Evolutionary conservation across 2,329 filamentous ascomycete genomes (phyloP), one percentile per base, ranked within the genome.

Genomic region (Colletotrichum kahawae): DNA sequence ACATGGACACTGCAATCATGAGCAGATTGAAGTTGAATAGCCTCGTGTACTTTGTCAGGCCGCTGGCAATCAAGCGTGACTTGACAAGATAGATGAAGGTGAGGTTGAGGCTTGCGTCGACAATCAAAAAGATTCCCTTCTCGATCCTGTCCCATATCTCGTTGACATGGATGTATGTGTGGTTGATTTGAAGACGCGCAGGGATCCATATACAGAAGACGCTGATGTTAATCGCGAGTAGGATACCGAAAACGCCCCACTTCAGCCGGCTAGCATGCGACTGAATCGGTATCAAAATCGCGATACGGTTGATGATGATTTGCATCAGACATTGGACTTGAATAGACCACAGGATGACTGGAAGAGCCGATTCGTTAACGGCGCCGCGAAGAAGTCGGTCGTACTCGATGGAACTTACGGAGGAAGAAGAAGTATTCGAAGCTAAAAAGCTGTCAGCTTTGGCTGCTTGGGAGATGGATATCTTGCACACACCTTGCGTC

Each of bases 201-300:
- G 88, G 88, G 34, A 90, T 86, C 88, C 88, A 90, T 62, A 90
- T 87, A 60, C 82, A 85, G 72, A 87, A 88, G 10, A 90, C 87
- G 1, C 85, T 84, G 63, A 90, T 83, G 70, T 90, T 90, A 77
- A 90, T 85, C 4, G 80, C 59, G 6, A 83, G 84, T 51, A 89
- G 85, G 27, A 87, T 38, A 18, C 78, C 36, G 9, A 87, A 82
- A 13, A 85, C 84, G 1, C 82, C 81, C 84, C 85, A 88, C 77
- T 89, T 89, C 31, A 90, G 77, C 16, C 79, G 81, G 3, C 76
- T 71, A 5, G 85, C 82, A 7, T 84, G 84, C 2, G 75, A 80
- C 5, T 81, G 82, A 62, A 86, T 81, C 18, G 84, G 81, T 27
- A 87, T 83, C 56, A 89, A 83, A 34, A 89, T 83, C 2, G 85